Evolutionary conservation across 2,329 filamentous ascomycete species (phyloP).

Genomic region (Aspergillus spinulosporus): DNA sequence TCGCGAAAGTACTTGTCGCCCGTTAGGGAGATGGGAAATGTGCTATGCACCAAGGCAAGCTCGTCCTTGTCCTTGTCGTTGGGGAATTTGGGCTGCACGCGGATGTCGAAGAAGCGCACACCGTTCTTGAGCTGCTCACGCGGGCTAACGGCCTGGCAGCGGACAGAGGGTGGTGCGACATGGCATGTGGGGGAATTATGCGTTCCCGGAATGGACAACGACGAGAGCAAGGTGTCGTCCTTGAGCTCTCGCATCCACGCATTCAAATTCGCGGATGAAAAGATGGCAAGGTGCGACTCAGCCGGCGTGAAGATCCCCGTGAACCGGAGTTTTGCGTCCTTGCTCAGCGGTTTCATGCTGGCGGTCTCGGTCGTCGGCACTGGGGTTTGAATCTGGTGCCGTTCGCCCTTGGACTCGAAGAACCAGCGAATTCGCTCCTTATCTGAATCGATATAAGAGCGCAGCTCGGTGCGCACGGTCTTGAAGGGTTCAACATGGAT

Average conservation of each 20-base stretch:
- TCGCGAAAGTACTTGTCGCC: conserved; percentile 76
- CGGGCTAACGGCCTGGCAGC: conserved; percentile 81
- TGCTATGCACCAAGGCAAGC: conserved; percentile 82
- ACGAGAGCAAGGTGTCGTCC: conserved; percentile 70
- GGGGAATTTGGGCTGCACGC: conserved; percentile 67
- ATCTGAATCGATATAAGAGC: conserved; percentile 55
- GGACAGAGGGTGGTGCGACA: conserved; percentile 83
- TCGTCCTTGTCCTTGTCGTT: conserved; percentile 62
- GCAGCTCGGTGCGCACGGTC: conserved; percentile 63
- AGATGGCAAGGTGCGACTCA: conserved; percentile 60
- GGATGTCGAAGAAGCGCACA: conserved; percentile 90
- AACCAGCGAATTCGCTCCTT: conserved; percentile 72
- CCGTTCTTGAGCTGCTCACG: conserved; percentile 81
- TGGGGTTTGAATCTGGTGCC: conserved; percentile 72
- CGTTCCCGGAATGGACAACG: conserved; percentile 88
- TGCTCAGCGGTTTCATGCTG: conserved; percentile 59
- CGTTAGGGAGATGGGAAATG: conserved; percentile 82
- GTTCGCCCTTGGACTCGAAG: conserved; percentile 64
- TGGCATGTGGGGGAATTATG: conserved; percentile 91
- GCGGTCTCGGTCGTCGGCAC: conserved; percentile 61
- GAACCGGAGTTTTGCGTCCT: conserved; percentile 56
- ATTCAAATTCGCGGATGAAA: conserved; percentile 69
- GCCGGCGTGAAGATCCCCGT: conserved; percentile 66
- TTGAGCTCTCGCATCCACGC: conserved; percentile 79
- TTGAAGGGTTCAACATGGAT: conserved; percentile 69